Base-by-base conservation (phyloP, 2,329 filamentous ascomycete species). In the Pseudogymnoascus sp. region DNA sequence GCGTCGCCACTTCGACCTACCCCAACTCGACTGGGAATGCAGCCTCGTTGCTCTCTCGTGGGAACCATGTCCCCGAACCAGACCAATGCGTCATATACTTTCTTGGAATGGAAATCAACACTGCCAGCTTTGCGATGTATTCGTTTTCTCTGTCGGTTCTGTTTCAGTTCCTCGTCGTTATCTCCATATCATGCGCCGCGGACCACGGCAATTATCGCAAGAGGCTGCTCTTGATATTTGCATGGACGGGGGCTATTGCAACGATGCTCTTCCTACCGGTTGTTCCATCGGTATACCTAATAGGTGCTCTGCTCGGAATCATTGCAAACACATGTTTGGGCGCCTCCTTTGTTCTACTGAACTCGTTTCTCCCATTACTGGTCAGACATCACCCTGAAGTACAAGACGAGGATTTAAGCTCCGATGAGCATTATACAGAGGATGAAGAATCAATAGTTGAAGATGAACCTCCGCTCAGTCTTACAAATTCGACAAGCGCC, bases 51-150 rank as follows among this genome's bases (percentile, higher is more conserved):
- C 19, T 62, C 40, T 61, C 40, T 38, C 37, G 33, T 12, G 50
- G 50, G 28, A 56, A 56, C 26, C 50, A 56, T 33, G 10, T 7
- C 4, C 50, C 50, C n/a, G 33, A 64, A 65, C 41, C 64, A 56
- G 62, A 28, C 66, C 91, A 96, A 73, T 99, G 95, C 72, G 80
- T 98, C 65, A 86, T 98, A 64, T 85, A 88, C 67, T 80, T 98
- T 4, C 78, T 96, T 24, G 93, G 93, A 5, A 75, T 89, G 65
- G 88, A 96, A 71, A 88, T 99, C 77, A 98, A 98, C 76, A 97
- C 93, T 0, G 93, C 93, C 37, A 96, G 90, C 75, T 97, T 98
- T 75, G 93, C 92, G 73, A 96, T 98, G 91, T 98, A 98, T 77
- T 97, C 92, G 1, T 99, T 99, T 76, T 96, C 92, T 64, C 80